Conservation (phyloP, 75 land plant species). For the Selaginella tamariscina region DNA sequence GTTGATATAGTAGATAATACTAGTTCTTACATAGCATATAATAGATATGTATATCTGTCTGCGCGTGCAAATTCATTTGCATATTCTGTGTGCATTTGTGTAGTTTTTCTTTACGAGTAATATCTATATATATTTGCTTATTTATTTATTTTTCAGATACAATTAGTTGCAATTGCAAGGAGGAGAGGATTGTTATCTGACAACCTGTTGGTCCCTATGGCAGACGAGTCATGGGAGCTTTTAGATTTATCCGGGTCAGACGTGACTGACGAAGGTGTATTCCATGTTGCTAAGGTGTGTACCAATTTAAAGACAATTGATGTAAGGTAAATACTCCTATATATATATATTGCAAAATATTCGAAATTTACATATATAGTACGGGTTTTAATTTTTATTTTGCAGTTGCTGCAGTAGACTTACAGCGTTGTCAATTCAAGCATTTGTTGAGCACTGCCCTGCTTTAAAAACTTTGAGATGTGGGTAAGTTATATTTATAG, state of each 20-base stretch:
- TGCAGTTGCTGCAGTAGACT: conserved; percentile 59
- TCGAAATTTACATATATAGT: too few species aligned
- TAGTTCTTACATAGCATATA: neutral
- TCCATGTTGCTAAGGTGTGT: conserved; percentile 36
- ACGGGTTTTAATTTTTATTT: conserved; percentile 13
- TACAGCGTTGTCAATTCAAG: conserved; percentile 43
- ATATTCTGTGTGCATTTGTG: neutral
- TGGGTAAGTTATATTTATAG: conserved; percentile 75
- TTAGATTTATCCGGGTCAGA: conserved; percentile 81
- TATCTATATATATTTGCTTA: neutral
- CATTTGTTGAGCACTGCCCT: conserved; percentile 42
- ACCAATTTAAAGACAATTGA: conserved; percentile 54
- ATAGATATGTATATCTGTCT: neutral
- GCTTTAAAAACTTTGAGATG: conserved; percentile 61
- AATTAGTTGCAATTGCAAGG: conserved; percentile 64
- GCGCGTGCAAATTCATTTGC: neutral
- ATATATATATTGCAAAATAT: conserved; percentile 9
- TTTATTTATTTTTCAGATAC: conserved; percentile 35
- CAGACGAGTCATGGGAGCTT: conserved; percentile 67
- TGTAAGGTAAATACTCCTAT: conserved; percentile 47
- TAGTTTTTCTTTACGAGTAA: neutral
- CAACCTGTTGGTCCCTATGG: conserved; percentile 52
- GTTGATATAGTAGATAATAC: neutral
- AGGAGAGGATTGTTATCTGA: conserved; percentile 67
- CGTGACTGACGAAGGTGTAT: conserved; percentile 60